Percentiles rank a stretch among this genome's conserved stretches.
These are phyloP conservation scores for Ogataea populi-albae DNA, from an alignment of 805 yeast genomes.

Conservation along the genomic window DNA sequence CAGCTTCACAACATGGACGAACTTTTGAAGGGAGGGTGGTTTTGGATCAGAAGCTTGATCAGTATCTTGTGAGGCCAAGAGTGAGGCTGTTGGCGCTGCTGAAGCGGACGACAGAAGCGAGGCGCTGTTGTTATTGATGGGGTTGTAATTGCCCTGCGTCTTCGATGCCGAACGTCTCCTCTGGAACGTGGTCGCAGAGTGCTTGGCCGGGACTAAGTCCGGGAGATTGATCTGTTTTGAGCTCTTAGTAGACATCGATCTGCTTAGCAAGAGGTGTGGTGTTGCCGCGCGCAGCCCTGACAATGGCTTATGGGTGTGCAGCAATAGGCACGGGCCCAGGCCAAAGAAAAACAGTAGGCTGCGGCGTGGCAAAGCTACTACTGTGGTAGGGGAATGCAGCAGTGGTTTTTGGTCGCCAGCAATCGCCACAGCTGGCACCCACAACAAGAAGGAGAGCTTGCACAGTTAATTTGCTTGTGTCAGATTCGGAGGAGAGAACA, in stretches of 20 bases:
- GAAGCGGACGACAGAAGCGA: conserved; percentile 12
- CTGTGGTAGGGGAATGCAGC: too few relatives aligned
- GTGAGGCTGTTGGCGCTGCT: conserved; percentile 6
- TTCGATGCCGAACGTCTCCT: conserved; percentile 35
- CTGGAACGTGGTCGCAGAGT: conserved; percentile 10
- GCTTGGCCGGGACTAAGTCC: conserved; percentile 2
- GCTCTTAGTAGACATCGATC: conserved; percentile 1
- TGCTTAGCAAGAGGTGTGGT: too few relatives aligned
- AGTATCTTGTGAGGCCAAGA: conserved; percentile 7
- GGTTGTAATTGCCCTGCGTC: conserved; percentile 32
- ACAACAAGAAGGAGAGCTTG: too few relatives aligned
- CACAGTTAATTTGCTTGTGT: too few relatives aligned
- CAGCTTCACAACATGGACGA: conserved; percentile 63
- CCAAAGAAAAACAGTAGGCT: too few relatives aligned
- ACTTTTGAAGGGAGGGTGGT: conserved; percentile 30
- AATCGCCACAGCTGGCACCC: too few relatives aligned
- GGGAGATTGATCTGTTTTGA: not conserved
- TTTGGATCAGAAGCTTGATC: conserved; percentile 8
- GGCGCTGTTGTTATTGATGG: conserved; percentile 19
- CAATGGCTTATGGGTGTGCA: too few relatives aligned
- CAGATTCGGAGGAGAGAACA: too few relatives aligned
- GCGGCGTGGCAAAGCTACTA: too few relatives aligned
- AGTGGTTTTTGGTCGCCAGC: too few relatives aligned
- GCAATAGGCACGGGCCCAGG: too few relatives aligned
- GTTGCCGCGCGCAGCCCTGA: too few relatives aligned